Percentiles rank a stretch among this genome's conserved stretches.
Evolutionary conservation across 768 basidiomycete species (phyloP).

Genomic region (Xerocomus brunneocitrinus): DNA sequence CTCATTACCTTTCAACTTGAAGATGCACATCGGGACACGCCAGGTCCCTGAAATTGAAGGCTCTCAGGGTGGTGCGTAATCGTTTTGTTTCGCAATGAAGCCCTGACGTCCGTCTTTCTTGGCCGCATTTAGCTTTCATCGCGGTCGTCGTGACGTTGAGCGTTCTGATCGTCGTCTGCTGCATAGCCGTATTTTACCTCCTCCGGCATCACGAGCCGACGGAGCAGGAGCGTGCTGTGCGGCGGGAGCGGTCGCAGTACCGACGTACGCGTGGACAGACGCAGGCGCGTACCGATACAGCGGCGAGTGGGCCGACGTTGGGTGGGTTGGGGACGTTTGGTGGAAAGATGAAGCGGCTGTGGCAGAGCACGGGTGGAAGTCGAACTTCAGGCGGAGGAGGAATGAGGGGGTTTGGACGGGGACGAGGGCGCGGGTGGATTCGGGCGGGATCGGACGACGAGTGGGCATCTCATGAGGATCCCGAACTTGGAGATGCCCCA

Average conservation of each 20-base stretch:
- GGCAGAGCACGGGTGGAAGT: slow-evolving; percentile 15
- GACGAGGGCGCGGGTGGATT: slow-evolving; percentile 45
- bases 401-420: background rate
- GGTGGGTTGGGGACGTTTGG: slow-evolving; percentile 17
- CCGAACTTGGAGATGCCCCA: background rate
- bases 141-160: slow-evolving; percentile 53
- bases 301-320: background rate
- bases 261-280: slow-evolving; percentile 25
- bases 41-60: slow-evolving; percentile 47
- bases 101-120: background rate
- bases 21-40: slow-evolving; percentile 15
- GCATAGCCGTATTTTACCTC: slow-evolving; percentile 52
- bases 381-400: background rate
- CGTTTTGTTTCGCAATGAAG: background rate
- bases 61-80: slow-evolving; percentile 43
- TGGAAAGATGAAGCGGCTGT: slow-evolving; percentile 25
- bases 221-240: slow-evolving; percentile 35
- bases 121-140: slow-evolving; percentile 49
- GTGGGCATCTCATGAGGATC: slow-evolving; percentile 35
- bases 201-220: slow-evolving; percentile 46
- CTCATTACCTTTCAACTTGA: background rate
- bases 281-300: background rate
- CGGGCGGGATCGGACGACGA: slow-evolving; percentile 46
- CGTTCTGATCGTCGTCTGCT: slow-evolving; percentile 49
- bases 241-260: slow-evolving; percentile 26